A percentile compares a stretch with the other conserved stretches of the same genome.
phyloP scores from a whole-genome alignment of 495 filamentous ascomycete species.

The Aspergillus carlsbadensis region DNA sequence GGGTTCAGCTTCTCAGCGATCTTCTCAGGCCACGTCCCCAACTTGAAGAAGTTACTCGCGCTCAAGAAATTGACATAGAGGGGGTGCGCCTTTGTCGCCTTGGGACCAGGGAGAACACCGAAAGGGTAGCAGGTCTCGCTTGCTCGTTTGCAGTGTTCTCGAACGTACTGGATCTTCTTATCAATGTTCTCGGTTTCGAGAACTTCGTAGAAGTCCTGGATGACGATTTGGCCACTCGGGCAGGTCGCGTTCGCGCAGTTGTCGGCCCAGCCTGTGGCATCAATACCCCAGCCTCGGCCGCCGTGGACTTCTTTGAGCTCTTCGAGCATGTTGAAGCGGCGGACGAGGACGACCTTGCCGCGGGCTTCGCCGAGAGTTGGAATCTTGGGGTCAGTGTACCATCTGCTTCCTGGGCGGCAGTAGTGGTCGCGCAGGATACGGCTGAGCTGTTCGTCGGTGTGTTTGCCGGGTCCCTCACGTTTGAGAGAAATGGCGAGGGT shows the following conservation, averaged over 20 bases:
- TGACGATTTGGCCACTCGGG: conserved; percentile 71
- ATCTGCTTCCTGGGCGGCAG: conserved; percentile 58
- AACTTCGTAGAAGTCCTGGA: conserved; percentile 97
- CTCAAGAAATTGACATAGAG: conserved; percentile 90
- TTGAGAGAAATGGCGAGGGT: conserved; percentile 85
- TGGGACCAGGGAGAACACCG: conserved; percentile 30
- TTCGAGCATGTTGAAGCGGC: conserved; percentile 72
- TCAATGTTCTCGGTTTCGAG: conserved; percentile 70
- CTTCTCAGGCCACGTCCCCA: conserved; percentile 88
- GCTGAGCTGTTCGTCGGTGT: conserved; percentile 77
- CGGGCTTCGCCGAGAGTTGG: conserved; percentile 79
- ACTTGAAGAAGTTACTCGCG: conserved; percentile 90
- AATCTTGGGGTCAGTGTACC: conserved; percentile 79
- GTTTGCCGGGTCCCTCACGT: conserved; percentile 78
- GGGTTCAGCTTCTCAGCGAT: conserved; percentile 92
- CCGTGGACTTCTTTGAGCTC: conserved; percentile 56
- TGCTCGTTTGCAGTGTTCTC: conserved; percentile 73
- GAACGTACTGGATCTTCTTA: conserved; percentile 73
- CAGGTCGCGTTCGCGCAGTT: conserved; percentile 78
- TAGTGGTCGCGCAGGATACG: conserved; percentile 71
- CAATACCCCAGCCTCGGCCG: conserved; percentile 73
- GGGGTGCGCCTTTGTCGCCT: conserved; percentile 49
- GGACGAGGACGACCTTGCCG: conserved; percentile 80
- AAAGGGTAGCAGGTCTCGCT: conserved; percentile 48
- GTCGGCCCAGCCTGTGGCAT: conserved; percentile 82